Evolutionary conservation across 371 early-diverging fungal species (phyloP).

Genomic region (Apophysomyces sp.): DNA sequence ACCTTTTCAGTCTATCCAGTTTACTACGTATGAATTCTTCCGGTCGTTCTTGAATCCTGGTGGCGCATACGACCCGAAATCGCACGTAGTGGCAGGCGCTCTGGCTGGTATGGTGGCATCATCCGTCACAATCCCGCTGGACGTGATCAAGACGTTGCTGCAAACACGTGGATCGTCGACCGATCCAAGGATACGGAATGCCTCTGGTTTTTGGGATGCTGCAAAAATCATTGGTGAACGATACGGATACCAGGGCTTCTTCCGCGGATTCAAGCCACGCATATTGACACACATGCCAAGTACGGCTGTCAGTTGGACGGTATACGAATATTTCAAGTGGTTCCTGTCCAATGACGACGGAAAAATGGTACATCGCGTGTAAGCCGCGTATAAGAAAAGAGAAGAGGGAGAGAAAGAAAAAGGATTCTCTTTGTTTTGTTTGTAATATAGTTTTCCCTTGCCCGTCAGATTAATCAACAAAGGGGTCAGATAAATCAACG

Average conservation of each 20-base stretch:
- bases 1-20: constrained; percentile 93
- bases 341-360: constrained; percentile 30
- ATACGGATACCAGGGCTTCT: constrained; percentile 78
- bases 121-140: constrained; percentile 87
- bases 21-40: constrained; percentile 85
- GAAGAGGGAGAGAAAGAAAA: not conserved
- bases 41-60: constrained; percentile 72
- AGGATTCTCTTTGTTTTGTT: not conserved
- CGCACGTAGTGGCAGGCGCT: constrained; percentile 86
- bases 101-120: constrained; percentile 87
- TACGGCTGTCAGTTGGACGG: constrained; percentile 93
- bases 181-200: constrained; percentile 65
- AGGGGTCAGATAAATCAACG: not conserved
- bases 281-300: constrained; percentile 86
- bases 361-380: constrained; percentile 6
- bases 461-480: not conserved
- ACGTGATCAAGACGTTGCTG: constrained; percentile 91
- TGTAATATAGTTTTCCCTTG: constrained; percentile 4
- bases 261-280: constrained; percentile 75
- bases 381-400: constrained; percentile 1
- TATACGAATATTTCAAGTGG: constrained; percentile 86
- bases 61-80: constrained; percentile 74
- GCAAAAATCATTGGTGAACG: constrained; percentile 68
- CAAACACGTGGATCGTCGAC: constrained; percentile 81
- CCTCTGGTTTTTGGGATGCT: constrained; percentile 71